A percentile compares a stretch with the other conserved stretches of the same genome.
These are phyloP conservation scores for Mayamaea pseudoterrestris DNA, from an alignment of 108 stramenopile species.

Conservation along the genomic window DNA sequence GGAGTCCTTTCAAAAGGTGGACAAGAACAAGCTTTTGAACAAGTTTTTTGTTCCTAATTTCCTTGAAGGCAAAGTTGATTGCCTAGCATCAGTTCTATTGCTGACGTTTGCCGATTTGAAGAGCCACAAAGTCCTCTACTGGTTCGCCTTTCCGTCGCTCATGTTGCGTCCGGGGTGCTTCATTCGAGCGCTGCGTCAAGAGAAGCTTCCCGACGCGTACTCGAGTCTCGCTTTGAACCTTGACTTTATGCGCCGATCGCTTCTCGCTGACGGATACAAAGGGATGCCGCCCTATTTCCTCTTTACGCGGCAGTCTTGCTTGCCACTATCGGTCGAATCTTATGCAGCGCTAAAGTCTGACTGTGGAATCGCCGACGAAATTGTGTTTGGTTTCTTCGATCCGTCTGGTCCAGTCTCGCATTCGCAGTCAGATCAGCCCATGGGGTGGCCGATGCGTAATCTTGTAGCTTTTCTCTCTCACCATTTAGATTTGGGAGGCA, in stretches of 20 bases:
- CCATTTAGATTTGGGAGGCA: conserved; percentile 43
- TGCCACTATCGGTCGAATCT: background rate
- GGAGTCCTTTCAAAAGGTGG: conserved; percentile 51
- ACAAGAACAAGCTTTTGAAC: conserved; percentile 63
- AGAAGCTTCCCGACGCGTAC: background rate
- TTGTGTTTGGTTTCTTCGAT: conserved; percentile 65
- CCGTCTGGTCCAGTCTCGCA: conserved; percentile 9
- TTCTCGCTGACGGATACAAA: background rate
- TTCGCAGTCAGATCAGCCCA: conserved; percentile 4
- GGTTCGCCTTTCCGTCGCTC: conserved; percentile 78
- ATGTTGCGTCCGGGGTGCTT: background rate
- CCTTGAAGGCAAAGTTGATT: conserved; percentile 15
- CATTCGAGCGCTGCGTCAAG: background rate
- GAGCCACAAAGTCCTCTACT: conserved; percentile 69
- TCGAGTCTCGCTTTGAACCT: background rate
- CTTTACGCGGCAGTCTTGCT: conserved; percentile 8
- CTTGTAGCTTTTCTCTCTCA: conserved; percentile 63
- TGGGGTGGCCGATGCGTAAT: conserved; percentile 79
- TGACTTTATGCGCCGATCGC: background rate
- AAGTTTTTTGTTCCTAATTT: conserved; percentile 17
- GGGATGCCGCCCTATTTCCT: conserved; percentile 6
- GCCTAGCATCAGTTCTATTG: conserved; percentile 24
- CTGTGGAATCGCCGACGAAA: conserved; percentile 8
- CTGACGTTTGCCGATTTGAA: conserved; percentile 67
- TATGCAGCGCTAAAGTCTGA: background rate